A percentile compares a stretch with the other conserved stretches of the same genome.
Evolutionary conservation across 2,329 filamentous ascomycete species (phyloP).

Genomic region (Cladophialophora psammophila): DNA sequence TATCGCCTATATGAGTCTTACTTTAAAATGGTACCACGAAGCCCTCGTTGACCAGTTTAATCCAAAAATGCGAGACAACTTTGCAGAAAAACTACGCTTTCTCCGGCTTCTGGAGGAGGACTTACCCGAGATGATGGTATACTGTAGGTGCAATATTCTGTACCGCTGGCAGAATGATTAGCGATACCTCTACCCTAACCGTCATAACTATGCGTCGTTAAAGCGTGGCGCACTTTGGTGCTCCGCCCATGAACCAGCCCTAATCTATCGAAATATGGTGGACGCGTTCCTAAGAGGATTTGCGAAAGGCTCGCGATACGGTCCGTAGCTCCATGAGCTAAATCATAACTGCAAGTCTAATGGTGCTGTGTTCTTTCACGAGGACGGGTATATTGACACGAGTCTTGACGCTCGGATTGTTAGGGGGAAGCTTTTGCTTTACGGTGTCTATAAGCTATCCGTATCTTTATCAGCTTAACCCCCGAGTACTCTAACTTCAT

Average conservation of each 20-base stretch:
- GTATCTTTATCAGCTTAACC: conserved; percentile 21
- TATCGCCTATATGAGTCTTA: conserved; percentile 19
- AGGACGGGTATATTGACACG: conserved; percentile 24
- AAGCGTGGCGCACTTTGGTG: conserved; percentile 27
- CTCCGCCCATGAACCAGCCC: conserved; percentile 18
- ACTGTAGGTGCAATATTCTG: conserved; percentile 23
- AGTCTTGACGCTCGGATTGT: conserved; percentile 27
- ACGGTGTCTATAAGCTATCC: conserved; percentile 26
- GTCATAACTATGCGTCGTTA: conserved; percentile 13
- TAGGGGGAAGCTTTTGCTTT: conserved; percentile 26
- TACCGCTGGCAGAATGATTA: conserved; percentile 24
- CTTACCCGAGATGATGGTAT: conserved; percentile 25
- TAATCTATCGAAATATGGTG: conserved; percentile 30
- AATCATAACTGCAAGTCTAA: conserved; percentile 25
- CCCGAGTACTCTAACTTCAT: neutral
- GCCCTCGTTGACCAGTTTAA: neutral
- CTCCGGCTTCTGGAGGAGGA: conserved; percentile 25
- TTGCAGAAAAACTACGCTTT: conserved; percentile 18
- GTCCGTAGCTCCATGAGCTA: conserved; percentile 28
- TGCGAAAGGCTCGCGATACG: conserved; percentile 26
- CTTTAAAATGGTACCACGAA: conserved; percentile 22
- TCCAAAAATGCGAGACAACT: neutral
- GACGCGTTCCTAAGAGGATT: conserved; percentile 29
- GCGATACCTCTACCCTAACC: too few relatives aligned
- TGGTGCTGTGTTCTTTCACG: conserved; percentile 17